A percentile compares a stretch with the other conserved stretches of the same genome.
Conservation (phyloP, 169 alveolate species). For the Plasmodium berghei region DNA sequence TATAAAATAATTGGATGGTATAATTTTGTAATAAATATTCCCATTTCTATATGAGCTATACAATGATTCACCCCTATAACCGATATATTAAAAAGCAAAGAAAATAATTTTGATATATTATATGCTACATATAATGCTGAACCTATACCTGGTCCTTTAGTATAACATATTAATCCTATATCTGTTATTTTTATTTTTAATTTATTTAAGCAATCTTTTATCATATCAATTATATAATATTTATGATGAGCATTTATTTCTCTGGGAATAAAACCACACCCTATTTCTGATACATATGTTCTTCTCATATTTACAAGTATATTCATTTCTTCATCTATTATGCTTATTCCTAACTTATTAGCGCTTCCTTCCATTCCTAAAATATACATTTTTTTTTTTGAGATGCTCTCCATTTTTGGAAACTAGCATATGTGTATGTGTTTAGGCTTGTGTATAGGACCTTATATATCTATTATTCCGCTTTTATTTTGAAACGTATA, state of each 20-base stretch:
- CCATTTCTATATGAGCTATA: constrained; percentile 99
- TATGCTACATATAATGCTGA: constrained; percentile 98
- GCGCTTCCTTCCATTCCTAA: constrained; percentile 99
- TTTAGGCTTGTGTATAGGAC: too few relatives aligned
- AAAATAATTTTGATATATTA: constrained; percentile 94
- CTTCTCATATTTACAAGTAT: constrained; percentile 96
- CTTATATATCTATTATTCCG: too few relatives aligned
- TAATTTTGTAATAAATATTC: constrained; percentile 95
- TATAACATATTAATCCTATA: constrained; percentile 93
- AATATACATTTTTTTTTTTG: constrained; percentile 68
- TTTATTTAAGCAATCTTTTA: constrained; percentile 90
- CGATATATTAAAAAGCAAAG: constrained; percentile 94
- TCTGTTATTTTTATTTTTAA: constrained; percentile 90
- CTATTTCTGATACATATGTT: constrained; percentile 98
- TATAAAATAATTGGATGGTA: constrained; percentile 96
- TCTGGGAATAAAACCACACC: constrained; percentile 98
- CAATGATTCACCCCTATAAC: constrained; percentile 99
- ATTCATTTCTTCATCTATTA: constrained; percentile 93
- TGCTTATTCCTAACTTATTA: constrained; percentile 97
- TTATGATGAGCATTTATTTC: constrained; percentile 98
- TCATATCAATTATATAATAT: constrained; percentile 89
- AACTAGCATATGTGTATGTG: background rate
- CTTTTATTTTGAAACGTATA: too few relatives aligned
- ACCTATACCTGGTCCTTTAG: constrained; percentile 99
- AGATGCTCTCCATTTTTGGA: background rate